Conservation (phyloP, 106 monocot genomes). For the Dendrobium officinale region DNA sequence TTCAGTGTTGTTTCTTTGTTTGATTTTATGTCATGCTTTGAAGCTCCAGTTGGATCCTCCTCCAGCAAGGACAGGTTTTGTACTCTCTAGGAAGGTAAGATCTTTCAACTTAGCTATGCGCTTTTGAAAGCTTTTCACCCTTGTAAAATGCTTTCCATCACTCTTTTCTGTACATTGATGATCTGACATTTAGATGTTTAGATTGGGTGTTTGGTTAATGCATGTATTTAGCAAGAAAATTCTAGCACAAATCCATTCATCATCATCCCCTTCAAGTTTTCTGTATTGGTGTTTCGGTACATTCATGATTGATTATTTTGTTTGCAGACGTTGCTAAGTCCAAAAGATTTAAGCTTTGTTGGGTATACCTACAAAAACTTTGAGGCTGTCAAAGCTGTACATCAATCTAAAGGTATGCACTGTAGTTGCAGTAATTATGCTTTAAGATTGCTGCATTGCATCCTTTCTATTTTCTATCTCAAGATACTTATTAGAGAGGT, state of each 20-base stretch:
- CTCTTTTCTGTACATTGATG: background rate
- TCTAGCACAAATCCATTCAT: background rate
- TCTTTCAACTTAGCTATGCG: background rate
- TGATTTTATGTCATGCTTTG: slow-evolving; percentile 3
- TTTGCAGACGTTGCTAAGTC: slow-evolving; percentile 12
- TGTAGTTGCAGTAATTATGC: background rate
- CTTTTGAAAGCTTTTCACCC: background rate
- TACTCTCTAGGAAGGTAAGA: slow-evolving; percentile 24
- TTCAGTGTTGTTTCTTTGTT: background rate
- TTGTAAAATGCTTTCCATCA: background rate
- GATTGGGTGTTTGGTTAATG: background rate
- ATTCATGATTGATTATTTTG: slow-evolving; percentile 3
- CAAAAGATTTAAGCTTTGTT: slow-evolving; percentile 26
- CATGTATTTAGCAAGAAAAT: background rate
- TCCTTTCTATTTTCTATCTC: background rate
- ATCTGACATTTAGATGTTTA: background rate
- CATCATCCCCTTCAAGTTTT: background rate
- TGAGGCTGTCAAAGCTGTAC: slow-evolving; percentile 25
- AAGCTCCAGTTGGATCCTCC: slow-evolving; percentile 23
- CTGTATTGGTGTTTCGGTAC: background rate
- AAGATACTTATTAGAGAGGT: background rate
- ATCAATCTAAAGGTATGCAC: slow-evolving; percentile 5
- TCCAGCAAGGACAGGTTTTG: slow-evolving; percentile 26
- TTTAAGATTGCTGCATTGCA: background rate
- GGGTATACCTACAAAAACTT: slow-evolving; percentile 33